These are phyloP conservation scores for Metarhizium guizhouense DNA, from an alignment of 2,329 filamentous ascomycete genomes.

Conservation along the genomic window DNA sequence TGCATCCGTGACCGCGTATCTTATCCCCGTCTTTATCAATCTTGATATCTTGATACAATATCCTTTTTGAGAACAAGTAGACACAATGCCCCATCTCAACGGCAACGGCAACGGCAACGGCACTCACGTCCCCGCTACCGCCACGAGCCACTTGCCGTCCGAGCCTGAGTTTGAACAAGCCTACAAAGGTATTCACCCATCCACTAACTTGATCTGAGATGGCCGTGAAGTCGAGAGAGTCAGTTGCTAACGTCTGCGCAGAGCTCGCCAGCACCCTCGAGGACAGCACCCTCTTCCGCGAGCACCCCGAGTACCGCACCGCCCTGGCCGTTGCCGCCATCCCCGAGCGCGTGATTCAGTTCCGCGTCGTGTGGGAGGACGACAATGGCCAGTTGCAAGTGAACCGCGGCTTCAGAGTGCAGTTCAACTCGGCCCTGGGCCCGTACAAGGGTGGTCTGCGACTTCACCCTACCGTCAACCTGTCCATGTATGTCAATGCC, in stretches of 20 bases:
- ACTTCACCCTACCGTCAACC: conserved; percentile 83
- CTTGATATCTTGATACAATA: background rate
- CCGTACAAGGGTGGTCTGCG: conserved; percentile 97
- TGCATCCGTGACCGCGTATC: background rate
- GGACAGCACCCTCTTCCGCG: conserved; percentile 83
- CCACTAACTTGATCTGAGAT: too few species aligned
- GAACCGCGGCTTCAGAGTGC: conserved; percentile 92
- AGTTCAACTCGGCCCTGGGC: conserved; percentile 96
- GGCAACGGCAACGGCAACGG: conserved; percentile 2
- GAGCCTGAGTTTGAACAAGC: conserved; percentile 99
- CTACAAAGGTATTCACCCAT: conserved; percentile 61
- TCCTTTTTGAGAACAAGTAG: background rate
- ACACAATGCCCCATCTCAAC: conserved; percentile 4
- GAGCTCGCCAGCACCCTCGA: conserved; percentile 94
- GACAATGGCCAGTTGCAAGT: conserved; percentile 83
- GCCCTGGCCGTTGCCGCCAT: conserved; percentile 82
- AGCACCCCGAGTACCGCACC: conserved; percentile 89
- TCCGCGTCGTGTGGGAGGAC: conserved; percentile 95
- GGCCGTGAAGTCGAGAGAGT: background rate
- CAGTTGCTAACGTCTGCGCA: conserved; percentile 25
- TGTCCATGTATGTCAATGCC: conserved; percentile 43
- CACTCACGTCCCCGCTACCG: conserved; percentile 14
- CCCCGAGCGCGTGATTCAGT: conserved; percentile 93
- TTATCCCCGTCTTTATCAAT: background rate
- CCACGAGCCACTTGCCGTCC: conserved; percentile 72